Evolutionary conservation across 2,329 filamentous ascomycete genomes (phyloP), one percentile per base, ranked within the genome.

Genomic region (Botrytis hyacinthi): DNA sequence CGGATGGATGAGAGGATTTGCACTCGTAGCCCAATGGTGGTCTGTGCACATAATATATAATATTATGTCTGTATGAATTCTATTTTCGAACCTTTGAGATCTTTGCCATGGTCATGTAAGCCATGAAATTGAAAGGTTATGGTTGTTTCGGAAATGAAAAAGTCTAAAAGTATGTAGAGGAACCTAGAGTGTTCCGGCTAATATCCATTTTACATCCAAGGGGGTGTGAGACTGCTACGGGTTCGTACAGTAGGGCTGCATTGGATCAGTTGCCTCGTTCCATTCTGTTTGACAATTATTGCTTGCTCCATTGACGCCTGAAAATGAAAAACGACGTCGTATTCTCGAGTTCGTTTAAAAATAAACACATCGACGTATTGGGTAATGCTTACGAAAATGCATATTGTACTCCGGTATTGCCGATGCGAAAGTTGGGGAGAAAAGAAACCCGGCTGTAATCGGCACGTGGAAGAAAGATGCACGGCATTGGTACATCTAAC

Each of bases 381-480:
- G 40, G 62, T 29, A 72, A 68, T 68, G 62, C 62, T 72, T 42
- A 29, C 62, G 62, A 68, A 72, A 46, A 51, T 48, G 51, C 51
- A 60, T 32, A n/a, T 7, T 54, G 48, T 54, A 20, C 40, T 68
- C 51, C 48, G 35, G 26, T 29, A 42, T 51, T 20, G 29, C 29
- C 51, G 32, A 22, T 26, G n/a, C 40, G 22, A 67, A 26, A 20
- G 12, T 54, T 37, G 3, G 20, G n/a, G 32, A 40, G 65, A 68
- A 54, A 42, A 6, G 46, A 67, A 65, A 40, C 22, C 16, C 37
- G 26, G 35, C 14, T 54, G 26, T 40, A 29, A 40, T 40, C 35
- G 63, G 63, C 65, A 5, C 44, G 26, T 68, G 46, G 26, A 35
- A 54, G 51, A 29, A 32, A 54, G 16, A 42, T 32, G 22, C n/a